Conservation (phyloP, 306 rosid genomes). For the Casuarina cunninghamiana region DNA sequence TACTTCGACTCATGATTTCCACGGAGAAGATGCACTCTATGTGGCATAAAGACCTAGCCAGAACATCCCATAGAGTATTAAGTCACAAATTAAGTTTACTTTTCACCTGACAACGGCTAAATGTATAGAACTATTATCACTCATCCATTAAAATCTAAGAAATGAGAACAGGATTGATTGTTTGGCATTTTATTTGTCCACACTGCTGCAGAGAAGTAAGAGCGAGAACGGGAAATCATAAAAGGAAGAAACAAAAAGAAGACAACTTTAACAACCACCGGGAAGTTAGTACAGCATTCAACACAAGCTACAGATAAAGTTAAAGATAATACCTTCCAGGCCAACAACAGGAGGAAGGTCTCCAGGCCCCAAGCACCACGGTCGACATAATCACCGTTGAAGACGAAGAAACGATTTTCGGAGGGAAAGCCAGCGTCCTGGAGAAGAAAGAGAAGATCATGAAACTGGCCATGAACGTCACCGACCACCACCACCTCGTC, state of each 20-base stretch:
- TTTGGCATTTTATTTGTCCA: neutral
- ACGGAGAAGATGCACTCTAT: slow-evolving; percentile 60
- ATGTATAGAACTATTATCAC: neutral
- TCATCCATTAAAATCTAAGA: too few species aligned
- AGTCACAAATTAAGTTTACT: too few species aligned
- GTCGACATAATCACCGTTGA: slow-evolving; percentile 89
- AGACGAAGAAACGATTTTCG: slow-evolving; percentile 55
- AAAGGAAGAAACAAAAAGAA: neutral
- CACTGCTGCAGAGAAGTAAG: neutral
- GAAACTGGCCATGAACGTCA: slow-evolving; percentile 81
- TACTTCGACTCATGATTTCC: slow-evolving; percentile 92
- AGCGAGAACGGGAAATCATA: neutral
- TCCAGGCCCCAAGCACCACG: slow-evolving; percentile 97
- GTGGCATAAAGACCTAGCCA: slow-evolving; percentile 60
- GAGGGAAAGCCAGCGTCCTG: slow-evolving; percentile 68
- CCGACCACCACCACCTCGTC: slow-evolving; percentile 51
- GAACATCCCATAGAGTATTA: slow-evolving; percentile 12
- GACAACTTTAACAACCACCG: neutral
- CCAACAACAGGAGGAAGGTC: slow-evolving; percentile 65
- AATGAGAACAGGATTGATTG: neutral
- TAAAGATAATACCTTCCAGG: slow-evolving; percentile 59
- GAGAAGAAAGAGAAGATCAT: slow-evolving; percentile 68
- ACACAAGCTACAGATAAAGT: neutral
- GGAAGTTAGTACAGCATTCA: neutral
- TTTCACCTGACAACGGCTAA: neutral